Evolutionary conservation across 768 basidiomycete species (phyloP).

Genomic region (Steccherinum ochraceum): DNA sequence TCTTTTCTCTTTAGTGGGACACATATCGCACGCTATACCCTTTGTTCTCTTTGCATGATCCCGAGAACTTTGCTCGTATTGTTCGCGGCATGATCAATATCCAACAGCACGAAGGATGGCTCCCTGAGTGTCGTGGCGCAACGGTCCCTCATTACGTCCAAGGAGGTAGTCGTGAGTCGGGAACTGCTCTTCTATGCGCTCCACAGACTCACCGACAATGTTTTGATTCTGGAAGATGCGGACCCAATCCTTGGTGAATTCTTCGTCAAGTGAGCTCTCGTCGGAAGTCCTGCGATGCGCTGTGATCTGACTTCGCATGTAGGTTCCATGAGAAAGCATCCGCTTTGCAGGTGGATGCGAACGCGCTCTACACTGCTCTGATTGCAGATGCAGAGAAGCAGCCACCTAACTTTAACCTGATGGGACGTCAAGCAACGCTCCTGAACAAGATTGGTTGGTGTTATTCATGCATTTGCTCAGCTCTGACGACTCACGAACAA

Average conservation of each 20-base stretch:
- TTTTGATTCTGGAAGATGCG: constrained; percentile 36
- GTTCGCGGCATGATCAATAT: constrained; percentile 64
- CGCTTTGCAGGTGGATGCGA: constrained; percentile 39
- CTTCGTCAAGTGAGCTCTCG: constrained; percentile 57
- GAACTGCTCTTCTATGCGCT: neutral
- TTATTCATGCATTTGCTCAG: neutral
- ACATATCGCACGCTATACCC: constrained; percentile 59
- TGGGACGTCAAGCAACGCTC: constrained; percentile 49
- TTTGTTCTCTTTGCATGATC: constrained; percentile 59
- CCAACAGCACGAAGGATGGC: constrained; percentile 63
- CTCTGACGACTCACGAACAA: neutral
- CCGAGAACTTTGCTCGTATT: constrained; percentile 49
- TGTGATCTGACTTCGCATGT: neutral
- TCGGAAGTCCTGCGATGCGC: too few species aligned
- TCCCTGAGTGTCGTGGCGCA: constrained; percentile 59
- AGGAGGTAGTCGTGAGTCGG: constrained; percentile 52
- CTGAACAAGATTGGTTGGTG: constrained; percentile 48
- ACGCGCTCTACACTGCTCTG: constrained; percentile 49
- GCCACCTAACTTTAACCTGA: constrained; percentile 56
- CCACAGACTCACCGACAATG: neutral
- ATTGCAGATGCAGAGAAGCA: constrained; percentile 53
- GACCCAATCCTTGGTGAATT: constrained; percentile 63
- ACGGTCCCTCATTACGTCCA: constrained; percentile 48
- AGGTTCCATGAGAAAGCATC: constrained; percentile 48
- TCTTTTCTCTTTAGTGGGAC: constrained; percentile 46